These are phyloP conservation scores for Suhomyces panamericanus DNA, from an alignment of 1,139 yeast genomes.

Conservation along the genomic window DNA sequence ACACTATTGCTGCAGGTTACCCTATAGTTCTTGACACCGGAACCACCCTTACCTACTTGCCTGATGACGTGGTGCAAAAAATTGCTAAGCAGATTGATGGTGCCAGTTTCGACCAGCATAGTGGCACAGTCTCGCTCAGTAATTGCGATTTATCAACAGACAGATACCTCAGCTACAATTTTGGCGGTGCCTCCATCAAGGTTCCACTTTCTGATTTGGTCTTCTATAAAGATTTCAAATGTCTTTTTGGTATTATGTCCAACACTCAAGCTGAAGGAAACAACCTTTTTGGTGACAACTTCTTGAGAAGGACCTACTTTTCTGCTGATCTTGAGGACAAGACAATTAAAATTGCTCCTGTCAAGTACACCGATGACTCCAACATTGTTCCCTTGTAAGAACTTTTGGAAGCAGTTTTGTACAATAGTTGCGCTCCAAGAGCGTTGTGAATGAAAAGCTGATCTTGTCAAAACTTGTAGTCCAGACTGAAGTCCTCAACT, in stretches of 20 bases:
- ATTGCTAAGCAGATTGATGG: constrained; percentile 30
- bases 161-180: constrained; percentile 4
- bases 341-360: constrained; percentile 27
- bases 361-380: constrained; percentile 8
- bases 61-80: constrained; percentile 36
- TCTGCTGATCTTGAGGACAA: constrained; percentile 30
- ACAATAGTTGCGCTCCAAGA: no score
- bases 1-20: background rate
- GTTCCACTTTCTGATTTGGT: constrained; percentile 11
- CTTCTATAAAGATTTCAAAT: constrained; percentile 1
- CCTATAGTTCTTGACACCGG: constrained; percentile 62
- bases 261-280: background rate
- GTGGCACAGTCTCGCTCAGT: constrained; percentile 1
- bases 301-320: constrained; percentile 32
- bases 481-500: no score
- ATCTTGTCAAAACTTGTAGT: no score
- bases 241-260: constrained; percentile 6
- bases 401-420: background rate
- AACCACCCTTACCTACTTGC: constrained; percentile 59
- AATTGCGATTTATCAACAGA: constrained; percentile 4
- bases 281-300: constrained; percentile 29
- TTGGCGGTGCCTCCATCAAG: constrained; percentile 5
- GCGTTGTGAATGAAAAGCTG: no score
- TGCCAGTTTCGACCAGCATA: background rate
- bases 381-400: constrained; percentile 2